A percentile compares a stretch with the other conserved stretches of the same genome.
These are phyloP conservation scores for Schwanniomyces etchellsii DNA, from an alignment of 1,139 yeast species.

Conservation along the genomic window DNA sequence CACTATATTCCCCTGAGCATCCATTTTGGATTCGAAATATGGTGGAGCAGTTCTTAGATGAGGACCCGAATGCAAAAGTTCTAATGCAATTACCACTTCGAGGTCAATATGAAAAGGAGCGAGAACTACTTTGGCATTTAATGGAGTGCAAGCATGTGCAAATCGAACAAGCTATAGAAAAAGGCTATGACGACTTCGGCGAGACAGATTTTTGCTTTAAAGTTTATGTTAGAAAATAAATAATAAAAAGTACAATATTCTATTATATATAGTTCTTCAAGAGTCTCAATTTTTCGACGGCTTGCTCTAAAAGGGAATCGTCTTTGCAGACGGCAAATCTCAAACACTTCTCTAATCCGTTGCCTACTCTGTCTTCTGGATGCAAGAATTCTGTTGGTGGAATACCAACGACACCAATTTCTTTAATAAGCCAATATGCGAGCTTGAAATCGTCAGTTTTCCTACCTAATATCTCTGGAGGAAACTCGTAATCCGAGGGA, in stretches of 20 bases:
- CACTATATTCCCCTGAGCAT: slow-evolving; percentile 78
- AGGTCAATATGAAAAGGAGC: slow-evolving; percentile 56
- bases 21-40: slow-evolving; percentile 67
- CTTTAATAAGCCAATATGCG: slow-evolving; percentile 90
- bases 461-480: slow-evolving; percentile 53
- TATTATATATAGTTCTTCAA: slow-evolving; percentile 56
- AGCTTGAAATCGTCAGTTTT: slow-evolving; percentile 82
- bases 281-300: slow-evolving; percentile 66
- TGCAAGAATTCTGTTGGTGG: slow-evolving; percentile 93
- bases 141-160: slow-evolving; percentile 26
- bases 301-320: slow-evolving; percentile 71
- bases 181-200: slow-evolving; percentile 88
- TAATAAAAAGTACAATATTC: neutral
- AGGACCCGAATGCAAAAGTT: slow-evolving; percentile 33
- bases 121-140: slow-evolving; percentile 54
- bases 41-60: slow-evolving; percentile 40
- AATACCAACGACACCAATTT: slow-evolving; percentile 89
- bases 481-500: slow-evolving; percentile 68
- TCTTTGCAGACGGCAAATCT: slow-evolving; percentile 97
- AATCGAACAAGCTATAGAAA: slow-evolving; percentile 31
- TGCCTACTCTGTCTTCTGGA: slow-evolving; percentile 52
- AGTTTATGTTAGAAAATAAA: slow-evolving; percentile 15
- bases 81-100: slow-evolving; percentile 75
- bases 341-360: slow-evolving; percentile 74
- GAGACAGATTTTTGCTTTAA: slow-evolving; percentile 57